A percentile compares a stretch with the other conserved stretches of the same genome.
These are phyloP conservation scores for Moniliella sp. DNA, from an alignment of 1,284 basidiomycete genomes.

Conservation along the genomic window DNA sequence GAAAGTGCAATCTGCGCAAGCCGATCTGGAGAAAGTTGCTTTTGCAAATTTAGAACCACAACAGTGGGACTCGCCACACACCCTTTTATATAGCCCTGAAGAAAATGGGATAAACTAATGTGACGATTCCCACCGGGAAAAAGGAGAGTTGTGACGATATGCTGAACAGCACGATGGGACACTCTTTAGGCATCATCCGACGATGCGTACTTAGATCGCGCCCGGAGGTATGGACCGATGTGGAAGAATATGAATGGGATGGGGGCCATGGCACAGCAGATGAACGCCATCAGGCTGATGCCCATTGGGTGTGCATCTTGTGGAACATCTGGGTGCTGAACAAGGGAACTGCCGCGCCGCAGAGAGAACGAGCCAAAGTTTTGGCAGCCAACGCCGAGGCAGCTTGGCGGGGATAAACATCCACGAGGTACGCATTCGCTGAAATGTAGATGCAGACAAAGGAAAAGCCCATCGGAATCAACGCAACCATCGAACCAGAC, in stretches of 20 bases:
- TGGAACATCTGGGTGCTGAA: conserved; percentile 11
- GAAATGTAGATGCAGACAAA: conserved; percentile 17
- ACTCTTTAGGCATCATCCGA: too few relatives aligned
- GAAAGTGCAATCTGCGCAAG: too few relatives aligned
- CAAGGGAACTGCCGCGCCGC: conserved; percentile 28
- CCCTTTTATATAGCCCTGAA: too few relatives aligned
- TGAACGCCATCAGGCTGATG: conserved; percentile 10
- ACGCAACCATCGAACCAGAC: conserved; percentile 12
- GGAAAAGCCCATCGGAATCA: conserved; percentile 10
- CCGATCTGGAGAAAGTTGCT: too few relatives aligned
- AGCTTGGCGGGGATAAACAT: conserved; percentile 13
- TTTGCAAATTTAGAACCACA: too few relatives aligned
- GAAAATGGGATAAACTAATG: too few relatives aligned
- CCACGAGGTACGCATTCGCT: conserved; percentile 17
- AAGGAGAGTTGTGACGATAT: too few relatives aligned
- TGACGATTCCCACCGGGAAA: too few relatives aligned
- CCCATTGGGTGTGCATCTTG: conserved; percentile 5
- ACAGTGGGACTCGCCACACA: too few relatives aligned
- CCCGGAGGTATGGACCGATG: conserved; percentile 13
- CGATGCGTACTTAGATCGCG: conserved; percentile 10
- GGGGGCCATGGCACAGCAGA: conserved; percentile 10
- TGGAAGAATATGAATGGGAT: conserved; percentile 15
- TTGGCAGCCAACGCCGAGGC: conserved; percentile 18
- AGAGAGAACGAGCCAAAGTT: conserved; percentile 11
- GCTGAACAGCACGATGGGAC: too few relatives aligned